Percentiles rank a stretch among this genome's conserved stretches.
Evolutionary conservation across 1,284 basidiomycete species (phyloP).

Genomic region (Ceratobasidium sp.): DNA sequence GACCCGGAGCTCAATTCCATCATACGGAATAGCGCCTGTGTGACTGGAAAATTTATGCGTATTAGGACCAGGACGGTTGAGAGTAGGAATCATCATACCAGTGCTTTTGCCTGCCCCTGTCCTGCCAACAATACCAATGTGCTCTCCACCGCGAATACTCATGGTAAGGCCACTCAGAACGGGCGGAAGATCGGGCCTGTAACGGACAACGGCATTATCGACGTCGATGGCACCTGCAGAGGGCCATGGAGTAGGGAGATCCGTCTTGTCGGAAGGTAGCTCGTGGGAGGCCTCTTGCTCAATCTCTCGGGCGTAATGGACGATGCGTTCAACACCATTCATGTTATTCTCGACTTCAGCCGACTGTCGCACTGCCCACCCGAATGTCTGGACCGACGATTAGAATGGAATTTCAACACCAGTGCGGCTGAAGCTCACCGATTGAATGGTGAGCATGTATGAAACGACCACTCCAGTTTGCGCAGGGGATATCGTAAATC

Average conservation of each 20-base stretch:
- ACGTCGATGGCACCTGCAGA: conserved; percentile 67
- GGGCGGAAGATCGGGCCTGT: conserved; percentile 66
- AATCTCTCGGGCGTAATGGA: conserved; percentile 80
- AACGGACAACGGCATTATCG: conserved; percentile 72
- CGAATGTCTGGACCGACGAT: conserved; percentile 66
- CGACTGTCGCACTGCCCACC: conserved; percentile 85
- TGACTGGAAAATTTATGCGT: conserved; percentile 68
- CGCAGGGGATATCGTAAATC: conserved; percentile 81
- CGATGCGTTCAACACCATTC: conserved; percentile 88
- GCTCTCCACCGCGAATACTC: conserved; percentile 79
- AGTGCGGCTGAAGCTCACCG: conserved; percentile 61
- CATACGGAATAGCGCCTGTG: conserved; percentile 65
- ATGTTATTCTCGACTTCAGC: conserved; percentile 89
- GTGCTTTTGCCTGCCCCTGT: conserved; percentile 52
- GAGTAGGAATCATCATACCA: neutral
- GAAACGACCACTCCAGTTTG: conserved; percentile 81
- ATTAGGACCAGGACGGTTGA: conserved; percentile 12
- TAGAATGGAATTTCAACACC: conserved; percentile 40
- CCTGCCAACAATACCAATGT: conserved; percentile 87
- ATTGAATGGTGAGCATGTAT: conserved; percentile 81
- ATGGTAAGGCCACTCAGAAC: conserved; percentile 65
- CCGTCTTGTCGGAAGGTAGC: conserved; percentile 62
- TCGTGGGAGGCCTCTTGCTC: conserved; percentile 85
- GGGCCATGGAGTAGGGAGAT: conserved; percentile 77
- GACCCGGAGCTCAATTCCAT: conserved; percentile 76